Evolutionary conservation across 306 rosid genomes (phyloP), one percentile per base, ranked within the genome.

Genomic region (Vigna reflexopilosa): DNA sequence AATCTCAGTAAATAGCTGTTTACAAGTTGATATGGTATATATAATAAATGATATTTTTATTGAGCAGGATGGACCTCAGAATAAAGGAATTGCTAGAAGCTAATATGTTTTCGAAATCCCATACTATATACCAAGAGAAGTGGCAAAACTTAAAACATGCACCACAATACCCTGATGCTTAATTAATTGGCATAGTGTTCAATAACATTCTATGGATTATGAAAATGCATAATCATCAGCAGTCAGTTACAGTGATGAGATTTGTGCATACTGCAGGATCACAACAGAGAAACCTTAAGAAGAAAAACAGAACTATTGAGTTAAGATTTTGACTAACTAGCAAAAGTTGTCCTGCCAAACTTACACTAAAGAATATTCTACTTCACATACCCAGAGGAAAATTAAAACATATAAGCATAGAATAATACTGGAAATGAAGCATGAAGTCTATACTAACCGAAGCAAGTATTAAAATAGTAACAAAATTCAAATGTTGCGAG

Each of bases 401-500:
- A 48, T 42, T 19, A 9, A 55, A 71, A 78, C 51, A 19, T 50
- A n/a, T 62, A 50, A 50, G 57, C 63, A 32, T 22, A 47, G 44
- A 19, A 19, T 57, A 73, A 70, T 32, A 38, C 22, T 5, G 67
- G 57, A 66, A 80, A 78, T 59, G 77, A 85, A 79, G 72, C 10
- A 56, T 72, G 47, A 75, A 52, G 73, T 72, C 47, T n/a, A 59
- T 83, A 90, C 97, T 93, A 80, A 96, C 99, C 97, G 99, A 96
- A 65, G 99, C 99, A 78, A 96, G 99, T 44, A 91, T 87, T 74
- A 96, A 77, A 79, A 96, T 96, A 32, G 94, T 90, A 51, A 82
- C 17, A 78, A 90, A 96, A 88, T 91, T 96, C 90, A 96, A 51
- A 83, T 91, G 96, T 65, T 93, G 98, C 0, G 98, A 59, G 72